phyloP scores from a whole-genome alignment of 2,329 filamentous ascomycete genomes.

The Cytospora piceae region DNA sequence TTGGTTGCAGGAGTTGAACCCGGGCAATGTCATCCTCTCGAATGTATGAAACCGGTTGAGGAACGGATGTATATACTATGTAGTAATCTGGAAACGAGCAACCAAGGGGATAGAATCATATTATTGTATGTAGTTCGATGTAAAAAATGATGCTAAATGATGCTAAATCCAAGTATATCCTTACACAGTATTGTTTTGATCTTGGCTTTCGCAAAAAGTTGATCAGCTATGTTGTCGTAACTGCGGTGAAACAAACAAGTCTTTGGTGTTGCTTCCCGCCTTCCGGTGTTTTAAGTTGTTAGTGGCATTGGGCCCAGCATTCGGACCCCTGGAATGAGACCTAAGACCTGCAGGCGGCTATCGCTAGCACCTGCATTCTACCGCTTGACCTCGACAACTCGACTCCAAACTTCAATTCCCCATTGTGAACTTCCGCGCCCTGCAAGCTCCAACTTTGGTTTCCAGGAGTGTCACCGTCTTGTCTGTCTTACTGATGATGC shows the following conservation, averaged over 20 bases:
- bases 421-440: background rate
- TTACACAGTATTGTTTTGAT: background rate
- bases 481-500: constrained; percentile 18
- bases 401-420: background rate
- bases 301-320: constrained; percentile 1
- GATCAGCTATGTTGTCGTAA: background rate
- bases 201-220: background rate
- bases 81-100: background rate
- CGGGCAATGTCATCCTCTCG: constrained; percentile 16
- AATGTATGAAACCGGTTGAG: background rate
- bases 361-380: constrained; percentile 9
- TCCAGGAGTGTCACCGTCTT: background rate
- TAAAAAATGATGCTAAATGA: background rate
- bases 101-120: background rate
- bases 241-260: constrained; percentile 10
- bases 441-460: background rate
- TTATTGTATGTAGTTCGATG: constrained; percentile 10
- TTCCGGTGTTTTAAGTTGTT: constrained; percentile 15
- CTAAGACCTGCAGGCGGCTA: constrained; percentile 17
- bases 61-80: background rate
- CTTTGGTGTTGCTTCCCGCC: constrained; percentile 17
- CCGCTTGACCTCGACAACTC: constrained; percentile 13
- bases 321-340: background rate
- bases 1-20: constrained; percentile 38
- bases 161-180: background rate